Evolutionary conservation across 1,284 basidiomycete genomes (phyloP).

Genomic region (Limonomyces culmigenus): DNA sequence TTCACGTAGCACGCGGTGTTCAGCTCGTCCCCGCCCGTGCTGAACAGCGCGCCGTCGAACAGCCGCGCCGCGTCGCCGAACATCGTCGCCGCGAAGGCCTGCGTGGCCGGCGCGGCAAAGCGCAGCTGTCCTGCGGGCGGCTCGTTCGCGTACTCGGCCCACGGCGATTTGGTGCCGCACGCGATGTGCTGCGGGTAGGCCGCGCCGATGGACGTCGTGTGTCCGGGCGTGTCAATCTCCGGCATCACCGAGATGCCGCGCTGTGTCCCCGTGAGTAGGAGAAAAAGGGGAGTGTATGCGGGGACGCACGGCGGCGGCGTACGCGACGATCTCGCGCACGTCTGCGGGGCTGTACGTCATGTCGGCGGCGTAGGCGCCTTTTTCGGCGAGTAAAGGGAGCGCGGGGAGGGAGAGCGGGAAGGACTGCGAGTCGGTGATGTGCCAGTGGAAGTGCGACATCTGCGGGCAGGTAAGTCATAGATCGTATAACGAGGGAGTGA

Average conservation of each 20-base stretch:
- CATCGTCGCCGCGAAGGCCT: conserved; percentile 27
- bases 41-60: conserved; percentile 47
- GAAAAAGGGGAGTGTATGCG: too few species aligned
- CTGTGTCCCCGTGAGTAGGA: too few species aligned
- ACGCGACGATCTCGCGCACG: conserved; percentile 45
- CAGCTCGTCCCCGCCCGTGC: conserved; percentile 75
- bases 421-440: conserved; percentile 59
- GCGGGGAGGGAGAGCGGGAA: conserved; percentile 58
- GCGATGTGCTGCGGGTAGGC: conserved; percentile 61
- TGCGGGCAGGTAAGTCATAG: too few species aligned
- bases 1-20: conserved; percentile 52
- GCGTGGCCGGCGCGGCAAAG: conserved; percentile 30
- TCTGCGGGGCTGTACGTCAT: conserved; percentile 45
- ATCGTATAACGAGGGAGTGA: too few species aligned
- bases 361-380: conserved; percentile 50
- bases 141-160: conserved; percentile 49
- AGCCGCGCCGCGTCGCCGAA: conserved; percentile 23
- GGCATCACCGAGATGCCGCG: conserved; percentile 69
- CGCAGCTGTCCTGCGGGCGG: conserved; percentile 74
- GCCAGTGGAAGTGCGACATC: conserved; percentile 71
- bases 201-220: conserved; percentile 51
- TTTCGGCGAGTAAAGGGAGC: conserved; percentile 40
- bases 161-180: conserved; percentile 46
- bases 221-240: conserved; percentile 63
- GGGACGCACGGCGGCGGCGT: conserved; percentile 58